A percentile compares a stretch with the other conserved stretches of the same genome.
Conservation (phyloP, 768 basidiomycete species). For the Phylloporus rhodoxanthus region DNA sequence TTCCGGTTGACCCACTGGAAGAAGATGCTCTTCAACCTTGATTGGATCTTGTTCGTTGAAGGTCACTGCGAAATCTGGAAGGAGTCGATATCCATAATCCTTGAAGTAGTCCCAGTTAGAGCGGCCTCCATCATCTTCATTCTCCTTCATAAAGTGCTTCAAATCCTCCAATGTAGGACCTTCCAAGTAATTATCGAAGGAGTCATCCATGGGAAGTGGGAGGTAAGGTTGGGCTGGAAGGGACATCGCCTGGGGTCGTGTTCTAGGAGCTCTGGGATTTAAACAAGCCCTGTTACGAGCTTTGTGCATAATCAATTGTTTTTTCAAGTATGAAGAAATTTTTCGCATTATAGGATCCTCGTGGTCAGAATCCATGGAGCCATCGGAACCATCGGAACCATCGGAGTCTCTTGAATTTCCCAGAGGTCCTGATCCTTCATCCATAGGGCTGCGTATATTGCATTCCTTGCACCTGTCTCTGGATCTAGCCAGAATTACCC, state of each 20-base stretch:
- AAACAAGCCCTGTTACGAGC: background rate
- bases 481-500: background rate
- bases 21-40: background rate
- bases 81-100: constrained; percentile 5
- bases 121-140: background rate
- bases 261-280: background rate
- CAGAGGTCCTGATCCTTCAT: too few relatives aligned
- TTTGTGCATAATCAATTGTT: background rate
- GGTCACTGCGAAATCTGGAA: background rate
- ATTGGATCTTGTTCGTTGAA: constrained; percentile 3
- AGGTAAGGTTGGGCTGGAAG: background rate
- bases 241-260: background rate
- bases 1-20: background rate
- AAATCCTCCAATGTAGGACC: constrained; percentile 6
- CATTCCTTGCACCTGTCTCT: constrained; percentile 4
- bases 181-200: background rate
- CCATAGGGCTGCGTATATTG: background rate
- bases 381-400: background rate
- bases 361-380: background rate
- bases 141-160: background rate
- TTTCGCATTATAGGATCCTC: background rate
- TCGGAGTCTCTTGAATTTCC: background rate
- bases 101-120: constrained; percentile 6
- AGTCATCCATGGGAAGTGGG: background rate
- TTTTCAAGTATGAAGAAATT: background rate